Percentiles rank a stretch among this genome's conserved stretches.
These are phyloP conservation scores for Rhamnella rubrinervis DNA, from an alignment of 331 rosid species.

Conservation along the genomic window DNA sequence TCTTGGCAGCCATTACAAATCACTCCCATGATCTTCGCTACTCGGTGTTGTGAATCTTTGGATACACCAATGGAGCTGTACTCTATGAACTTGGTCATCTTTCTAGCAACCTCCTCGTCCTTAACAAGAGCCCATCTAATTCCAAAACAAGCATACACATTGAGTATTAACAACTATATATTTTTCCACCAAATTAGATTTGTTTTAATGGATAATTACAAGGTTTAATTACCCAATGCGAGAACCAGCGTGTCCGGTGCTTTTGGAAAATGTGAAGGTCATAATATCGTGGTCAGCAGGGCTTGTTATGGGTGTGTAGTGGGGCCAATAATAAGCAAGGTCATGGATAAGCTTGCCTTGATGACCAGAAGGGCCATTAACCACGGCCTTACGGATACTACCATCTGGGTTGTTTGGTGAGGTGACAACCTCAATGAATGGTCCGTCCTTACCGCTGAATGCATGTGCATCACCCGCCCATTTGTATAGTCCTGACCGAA, in stretches of 20 bases:
- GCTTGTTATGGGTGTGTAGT: conserved; percentile 63
- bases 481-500: conserved; percentile 52
- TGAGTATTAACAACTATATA: not conserved
- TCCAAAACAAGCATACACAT: conserved; percentile 2
- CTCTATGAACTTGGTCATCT: conserved; percentile 56
- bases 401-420: conserved; percentile 89
- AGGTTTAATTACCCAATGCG: conserved; percentile 62
- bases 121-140: conserved; percentile 78
- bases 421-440: conserved; percentile 68
- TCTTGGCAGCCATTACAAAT: conserved; percentile 53
- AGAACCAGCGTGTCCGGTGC: conserved; percentile 91
- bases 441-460: conserved; percentile 39
- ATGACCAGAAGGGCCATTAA: conserved; percentile 7
- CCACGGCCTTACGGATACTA: conserved; percentile 37
- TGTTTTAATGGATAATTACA: not conserved
- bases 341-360: conserved; percentile 57
- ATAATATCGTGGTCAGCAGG: conserved; percentile 58
- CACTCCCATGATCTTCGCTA: conserved; percentile 55
- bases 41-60: conserved; percentile 75
- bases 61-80: conserved; percentile 68
- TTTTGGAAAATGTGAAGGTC: conserved; percentile 79
- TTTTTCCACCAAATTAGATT: not conserved
- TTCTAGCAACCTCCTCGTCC: conserved; percentile 61
- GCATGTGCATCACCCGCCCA: conserved; percentile 73
- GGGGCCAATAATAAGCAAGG: conserved; percentile 94